Conservation (phyloP, 2,329 filamentous ascomycete species). For the Arthrobotrys megalospora region DNA sequence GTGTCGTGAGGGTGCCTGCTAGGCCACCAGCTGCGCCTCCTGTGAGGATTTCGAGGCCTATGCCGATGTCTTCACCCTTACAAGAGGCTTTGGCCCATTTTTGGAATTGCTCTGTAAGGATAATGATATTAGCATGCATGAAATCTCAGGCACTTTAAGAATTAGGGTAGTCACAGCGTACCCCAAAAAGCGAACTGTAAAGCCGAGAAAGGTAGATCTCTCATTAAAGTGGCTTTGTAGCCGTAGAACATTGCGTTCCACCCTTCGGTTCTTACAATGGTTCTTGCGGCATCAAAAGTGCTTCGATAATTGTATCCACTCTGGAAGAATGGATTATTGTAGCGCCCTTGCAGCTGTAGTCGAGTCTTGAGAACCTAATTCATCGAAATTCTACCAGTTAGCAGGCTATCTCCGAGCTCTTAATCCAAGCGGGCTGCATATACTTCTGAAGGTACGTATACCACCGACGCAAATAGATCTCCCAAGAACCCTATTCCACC, state of each 20-base stretch:
- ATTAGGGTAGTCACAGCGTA: background rate
- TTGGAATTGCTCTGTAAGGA: slow-evolving; percentile 81
- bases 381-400: background rate
- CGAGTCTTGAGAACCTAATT: slow-evolving; percentile 85
- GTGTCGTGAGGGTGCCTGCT: slow-evolving; percentile 93
- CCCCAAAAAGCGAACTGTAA: slow-evolving; percentile 95
- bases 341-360: slow-evolving; percentile 91
- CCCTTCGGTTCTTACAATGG: slow-evolving; percentile 87
- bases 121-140: background rate
- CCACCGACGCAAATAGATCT: slow-evolving; percentile 89
- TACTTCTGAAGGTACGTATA: slow-evolving; percentile 95
- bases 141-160: too few relatives aligned
- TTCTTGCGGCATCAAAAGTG: slow-evolving; percentile 85
- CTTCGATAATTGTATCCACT: slow-evolving; percentile 97
- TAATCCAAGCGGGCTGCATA: background rate
- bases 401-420: background rate
- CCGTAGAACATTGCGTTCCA: slow-evolving; percentile 90
- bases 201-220: slow-evolving; percentile 95
- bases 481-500: slow-evolving; percentile 79
- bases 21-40: slow-evolving; percentile 91
- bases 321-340: slow-evolving; percentile 93
- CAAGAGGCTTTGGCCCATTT: slow-evolving; percentile 81
- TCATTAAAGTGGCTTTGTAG: slow-evolving; percentile 95
- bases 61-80: slow-evolving; percentile 84
- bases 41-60: slow-evolving; percentile 87